Base-by-base conservation (phyloP, 495 filamentous ascomycete genomes). In the Evansstolkia leycettana region DNA sequence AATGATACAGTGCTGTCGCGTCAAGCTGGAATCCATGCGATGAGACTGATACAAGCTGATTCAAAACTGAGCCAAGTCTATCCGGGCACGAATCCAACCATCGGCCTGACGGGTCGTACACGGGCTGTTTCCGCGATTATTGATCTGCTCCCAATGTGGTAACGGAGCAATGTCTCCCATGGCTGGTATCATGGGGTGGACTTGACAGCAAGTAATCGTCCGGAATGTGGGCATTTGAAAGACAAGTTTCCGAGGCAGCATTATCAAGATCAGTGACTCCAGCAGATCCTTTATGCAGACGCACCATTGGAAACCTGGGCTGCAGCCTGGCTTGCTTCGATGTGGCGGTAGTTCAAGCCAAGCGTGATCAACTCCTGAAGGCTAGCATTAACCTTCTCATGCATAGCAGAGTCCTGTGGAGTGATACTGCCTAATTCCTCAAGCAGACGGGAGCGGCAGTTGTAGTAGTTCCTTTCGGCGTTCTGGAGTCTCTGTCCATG, bases 351-450 rank as follows among this genome's bases (percentile, higher is more conserved):
- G 49, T 53, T 62, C 42, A 67, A 33, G 10, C 63, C 60, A 8
- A 67, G 45, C 12, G 63, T 65, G 39, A 60, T 63, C 16, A 67
- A 45, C 34, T 67, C 63, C 49, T 67, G 61, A 33, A 67, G 55
- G 43, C 61, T 58, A 36, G 63, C 61, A 43, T 67, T 67, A 42
- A 64, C 61, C 51, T 62, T 62, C 40, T 67, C 63, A 31, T 67
- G 63, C 52, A 60, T 55, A 8, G 56, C 47, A 8, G 49, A 57
- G 34, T 67, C 60, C 52, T 63, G 56, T 5, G 63, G 63, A 8
- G 39, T 54, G 43, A 64, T 65, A 33, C 46, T 61, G 48, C 35
- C 37, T 11, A 67, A 45, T 28, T 67, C 54, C 37, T 65, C 60
- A 13, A 67, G 48, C 26, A 67, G 48, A 10, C 61, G 58, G 1